Base-by-base conservation (phyloP, 2,329 filamentous ascomycete genomes). In the Chaetomiaceae sp. region DNA sequence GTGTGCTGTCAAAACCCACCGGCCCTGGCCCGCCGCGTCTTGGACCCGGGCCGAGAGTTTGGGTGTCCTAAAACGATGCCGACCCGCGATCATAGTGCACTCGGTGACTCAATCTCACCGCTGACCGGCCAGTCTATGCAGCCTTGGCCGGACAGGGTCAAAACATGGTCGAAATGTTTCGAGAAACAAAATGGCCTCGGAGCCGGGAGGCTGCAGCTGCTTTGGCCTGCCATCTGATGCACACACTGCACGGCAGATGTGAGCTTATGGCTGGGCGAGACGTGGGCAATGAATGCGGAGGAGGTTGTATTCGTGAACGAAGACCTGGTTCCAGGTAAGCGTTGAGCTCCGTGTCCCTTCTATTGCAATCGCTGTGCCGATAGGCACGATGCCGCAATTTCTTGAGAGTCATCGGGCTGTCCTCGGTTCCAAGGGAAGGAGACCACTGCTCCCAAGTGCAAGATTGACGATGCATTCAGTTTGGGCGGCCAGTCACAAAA, bases 131-230 rank as follows among this genome's bases (percentile, higher is more conserved):
- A 18, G 41, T 34, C 20, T n/a, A 55, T 43, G 53, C 33, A 55
- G 40, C 49, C 47, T n/a, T 43, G 53, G 56, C 43, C 51, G 16
- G 36, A 6, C 29, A 30, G 20, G 50, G 53, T 41, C 53, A 34
- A 49, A 33, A 32, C 47, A 41, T 44, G 53, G 53, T 33, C 53
- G 48, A 50, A 53, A 53, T 54, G 56, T 60, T 60, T 60, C 49
- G 56, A n/a, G n/a, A 60, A 60, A 58, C 58, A 53, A 53, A 50
- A 48, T 21, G 44, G 32, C 32, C 44, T 32, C 38, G 30, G 25
- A 47, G 32, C 11, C 11, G 21, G 34, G 27, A 37, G 51, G 38
- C 37, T 27, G 51, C 30, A 43, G 23, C 11, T 44, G 32, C 40
- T 38, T 34, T 18, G 43, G 14, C 38, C 37, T 51, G 50, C 36